Evolutionary conservation across 495 filamentous ascomycete species (phyloP), one percentile per base, ranked within the genome.

Genomic region (Daldinia vernicosa): DNA sequence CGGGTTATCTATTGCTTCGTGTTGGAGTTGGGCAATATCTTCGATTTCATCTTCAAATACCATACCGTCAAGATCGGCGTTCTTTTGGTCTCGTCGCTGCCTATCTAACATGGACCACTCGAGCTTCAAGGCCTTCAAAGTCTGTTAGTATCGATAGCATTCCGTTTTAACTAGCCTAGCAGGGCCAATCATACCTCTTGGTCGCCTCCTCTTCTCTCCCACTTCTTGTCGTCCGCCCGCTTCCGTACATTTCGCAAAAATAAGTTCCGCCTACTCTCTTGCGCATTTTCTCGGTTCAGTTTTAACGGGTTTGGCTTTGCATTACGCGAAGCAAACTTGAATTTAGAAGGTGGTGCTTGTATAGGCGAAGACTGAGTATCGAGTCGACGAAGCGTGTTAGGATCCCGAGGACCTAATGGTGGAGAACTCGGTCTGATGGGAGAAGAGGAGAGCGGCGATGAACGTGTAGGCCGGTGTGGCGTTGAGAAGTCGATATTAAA

Each of bases 201-300:
- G 51, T 92, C 91, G 1, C 92, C 82, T 40, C 88, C 87, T 80
- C 93, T 83, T 78, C 87, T 63, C 78, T 89, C 77, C 86, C 90
- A 88, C 77, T 84, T 74, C 74, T 79, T 83, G 14, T 92, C 88
- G 7, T 97, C 92, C 3, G 89, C 83, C 39, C 87, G 85, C 67
- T 89, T 87, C 72, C 88, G 83, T n/a, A 97, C 89, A 57, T 90
- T 92, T 71, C 90, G 88, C 30, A 98, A 79, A 71, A 96, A 99
- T 58, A 91, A 70, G 8, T 85, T 82, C 39, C 90, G 82, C 63
- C 90, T 79, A 54, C 82, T 78, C 58, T 90, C 86, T 55, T 83
- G 80, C 7, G 78, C 78, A 51, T 84, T 83, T 65, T 86, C 83
- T 19, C 78, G 74, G 39, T 67, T 78, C 45, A 70, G 69, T 24